Evolutionary conservation across 192 early-diverging fungal species (phyloP).

Genomic region (Backusella westeae): DNA sequence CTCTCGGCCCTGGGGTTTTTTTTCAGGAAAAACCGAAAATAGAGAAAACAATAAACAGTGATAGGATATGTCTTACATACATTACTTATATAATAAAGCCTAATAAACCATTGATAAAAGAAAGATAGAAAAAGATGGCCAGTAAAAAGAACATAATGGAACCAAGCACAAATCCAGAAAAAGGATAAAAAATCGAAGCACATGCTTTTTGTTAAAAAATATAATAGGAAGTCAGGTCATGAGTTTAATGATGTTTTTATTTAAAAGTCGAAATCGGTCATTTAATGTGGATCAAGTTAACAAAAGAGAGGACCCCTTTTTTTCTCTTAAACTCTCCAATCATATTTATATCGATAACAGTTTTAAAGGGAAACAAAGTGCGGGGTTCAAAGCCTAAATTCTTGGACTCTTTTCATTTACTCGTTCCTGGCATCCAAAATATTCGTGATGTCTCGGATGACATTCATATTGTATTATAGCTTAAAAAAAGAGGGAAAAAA

Average conservation of each 20-base stretch:
- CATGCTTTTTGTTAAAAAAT: neutral
- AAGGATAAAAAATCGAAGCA: neutral
- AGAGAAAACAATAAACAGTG: neutral
- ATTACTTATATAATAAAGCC: neutral
- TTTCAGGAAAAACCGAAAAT: neutral
- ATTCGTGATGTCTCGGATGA: neutral
- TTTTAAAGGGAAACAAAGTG: neutral
- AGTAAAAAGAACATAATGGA: neutral
- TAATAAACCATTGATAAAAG: neutral
- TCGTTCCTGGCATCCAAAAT: neutral
- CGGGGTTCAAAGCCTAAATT: neutral
- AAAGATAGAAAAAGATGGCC: neutral
- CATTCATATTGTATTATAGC: too few species aligned
- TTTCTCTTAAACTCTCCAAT: neutral
- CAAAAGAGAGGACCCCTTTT: neutral
- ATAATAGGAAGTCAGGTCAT: neutral
- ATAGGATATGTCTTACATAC: neutral
- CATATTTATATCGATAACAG: neutral
- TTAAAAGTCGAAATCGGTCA: neutral
- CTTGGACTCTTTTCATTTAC: neutral
- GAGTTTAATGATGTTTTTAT: neutral
- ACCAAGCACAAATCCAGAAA: neutral
- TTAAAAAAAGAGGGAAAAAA: too few species aligned
- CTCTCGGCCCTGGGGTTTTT: neutral
- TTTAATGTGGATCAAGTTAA: neutral